Percentiles rank a stretch among this genome's conserved stretches.
These are phyloP conservation scores for Stropharia rugosoannulata DNA, from an alignment of 768 basidiomycete species.

Conservation along the genomic window DNA sequence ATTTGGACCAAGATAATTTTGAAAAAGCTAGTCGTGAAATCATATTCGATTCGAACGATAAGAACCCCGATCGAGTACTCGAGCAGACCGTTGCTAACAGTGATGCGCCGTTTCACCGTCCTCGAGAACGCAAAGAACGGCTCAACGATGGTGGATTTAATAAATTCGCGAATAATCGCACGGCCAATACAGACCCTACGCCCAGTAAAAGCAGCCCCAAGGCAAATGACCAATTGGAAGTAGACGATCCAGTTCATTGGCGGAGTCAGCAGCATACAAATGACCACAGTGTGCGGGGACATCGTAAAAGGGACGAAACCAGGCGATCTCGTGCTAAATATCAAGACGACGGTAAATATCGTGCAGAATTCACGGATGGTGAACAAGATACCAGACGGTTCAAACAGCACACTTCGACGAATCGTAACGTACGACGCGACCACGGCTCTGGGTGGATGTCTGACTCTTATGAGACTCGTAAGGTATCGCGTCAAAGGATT, in stretches of 20 bases:
- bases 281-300: conserved; percentile 1
- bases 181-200: neutral
- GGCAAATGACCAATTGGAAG: conserved; percentile 9
- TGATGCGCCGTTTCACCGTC: no score
- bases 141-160: no score
- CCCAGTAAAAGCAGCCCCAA: conserved; percentile 1
- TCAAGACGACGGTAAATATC: conserved; percentile 15
- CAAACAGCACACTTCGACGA: conserved; percentile 6
- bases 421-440: conserved; percentile 20
- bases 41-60: no score
- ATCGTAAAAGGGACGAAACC: conserved; percentile 8
- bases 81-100: no score
- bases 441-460: conserved; percentile 17
- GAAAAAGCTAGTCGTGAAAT: no score
- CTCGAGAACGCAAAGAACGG: no score
- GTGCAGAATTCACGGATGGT: conserved; percentile 21
- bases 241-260: conserved; percentile 11
- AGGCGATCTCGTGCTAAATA: conserved; percentile 13
- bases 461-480: conserved; percentile 15
- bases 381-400: conserved; percentile 17
- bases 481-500: conserved; percentile 8
- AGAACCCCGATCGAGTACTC: no score
- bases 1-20: no score
- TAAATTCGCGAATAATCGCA: neutral
- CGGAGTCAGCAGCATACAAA: neutral